Conservation (phyloP, 163 green algal species). For the Picocystis sp. region DNA sequence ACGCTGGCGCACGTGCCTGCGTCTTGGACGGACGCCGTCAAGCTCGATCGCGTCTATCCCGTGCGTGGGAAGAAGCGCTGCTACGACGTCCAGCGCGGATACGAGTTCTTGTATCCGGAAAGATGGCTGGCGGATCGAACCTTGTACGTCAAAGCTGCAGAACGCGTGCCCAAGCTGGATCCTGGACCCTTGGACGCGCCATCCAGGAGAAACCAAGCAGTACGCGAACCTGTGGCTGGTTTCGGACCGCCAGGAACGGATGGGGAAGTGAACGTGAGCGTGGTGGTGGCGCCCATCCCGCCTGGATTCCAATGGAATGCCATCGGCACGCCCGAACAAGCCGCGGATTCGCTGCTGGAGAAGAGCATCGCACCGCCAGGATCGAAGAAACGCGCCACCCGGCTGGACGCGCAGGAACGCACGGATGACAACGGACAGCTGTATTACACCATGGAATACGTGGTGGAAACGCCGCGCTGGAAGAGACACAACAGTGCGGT, state of each 20-base stretch:
- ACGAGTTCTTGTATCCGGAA: slow-evolving; percentile 55
- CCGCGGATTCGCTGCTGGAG: slow-evolving; percentile 30
- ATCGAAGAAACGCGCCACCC: slow-evolving; percentile 21
- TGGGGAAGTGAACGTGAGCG: slow-evolving; percentile 60
- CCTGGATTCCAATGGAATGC: slow-evolving; percentile 42
- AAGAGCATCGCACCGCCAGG: slow-evolving; percentile 25
- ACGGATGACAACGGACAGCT: slow-evolving; percentile 22
- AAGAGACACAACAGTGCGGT: slow-evolving; percentile 56
- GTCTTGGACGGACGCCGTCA: slow-evolving; percentile 2
- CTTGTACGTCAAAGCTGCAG: slow-evolving; percentile 25
- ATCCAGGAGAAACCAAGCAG: slow-evolving; percentile 2
- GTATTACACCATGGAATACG: slow-evolving; percentile 65
- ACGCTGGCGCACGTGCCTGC: slow-evolving; percentile 34
- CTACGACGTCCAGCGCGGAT: slow-evolving; percentile 41
- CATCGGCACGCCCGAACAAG: slow-evolving; percentile 36
- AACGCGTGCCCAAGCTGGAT: slow-evolving; percentile 16
- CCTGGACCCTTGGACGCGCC: slow-evolving; percentile 12
- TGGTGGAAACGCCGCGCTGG: slow-evolving; percentile 28
- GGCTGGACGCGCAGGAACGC: slow-evolving; percentile 20
- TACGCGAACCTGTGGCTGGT: slow-evolving; percentile 40
- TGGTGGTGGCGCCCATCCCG: slow-evolving; percentile 60
- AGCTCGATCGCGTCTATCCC: slow-evolving; percentile 45
- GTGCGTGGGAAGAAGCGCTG: slow-evolving; percentile 46
- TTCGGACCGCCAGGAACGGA: slow-evolving; percentile 56
- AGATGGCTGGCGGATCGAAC: slow-evolving; percentile 62